phyloP scores from a whole-genome alignment of 1,284 basidiomycete species.

The Phlebopus sp. region DNA sequence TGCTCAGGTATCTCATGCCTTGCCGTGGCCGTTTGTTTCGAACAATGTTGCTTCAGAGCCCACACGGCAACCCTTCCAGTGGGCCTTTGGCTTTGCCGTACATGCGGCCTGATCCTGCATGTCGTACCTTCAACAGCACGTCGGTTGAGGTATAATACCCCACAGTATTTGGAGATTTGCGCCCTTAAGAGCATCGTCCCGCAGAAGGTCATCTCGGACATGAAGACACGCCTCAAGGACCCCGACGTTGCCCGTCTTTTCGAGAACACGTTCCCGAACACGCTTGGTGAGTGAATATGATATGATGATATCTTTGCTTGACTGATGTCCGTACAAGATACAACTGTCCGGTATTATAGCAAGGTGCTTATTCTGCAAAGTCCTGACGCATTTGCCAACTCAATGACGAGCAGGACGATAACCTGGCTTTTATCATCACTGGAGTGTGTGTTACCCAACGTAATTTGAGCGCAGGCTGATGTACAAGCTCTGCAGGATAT shows the following conservation, averaged over 20 bases:
- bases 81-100: slow-evolving; percentile 65
- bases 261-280: slow-evolving; percentile 77
- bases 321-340: slow-evolving; percentile 43
- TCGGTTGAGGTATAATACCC: slow-evolving; percentile 56
- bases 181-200: not conserved
- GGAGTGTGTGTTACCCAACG: slow-evolving; percentile 43
- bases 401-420: slow-evolving; percentile 42
- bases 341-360: slow-evolving; percentile 71
- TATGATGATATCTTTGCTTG: not conserved
- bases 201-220: slow-evolving; percentile 65
- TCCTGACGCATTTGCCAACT: slow-evolving; percentile 4
- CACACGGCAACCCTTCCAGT: slow-evolving; percentile 56
- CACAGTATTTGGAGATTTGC: slow-evolving; percentile 1
- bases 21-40: too few species aligned
- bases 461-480: slow-evolving; percentile 3
- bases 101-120: slow-evolving; percentile 65
- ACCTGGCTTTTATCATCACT: slow-evolving; percentile 74
- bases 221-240: slow-evolving; percentile 67
- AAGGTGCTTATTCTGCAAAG: slow-evolving; percentile 32
- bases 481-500: slow-evolving; percentile 51
- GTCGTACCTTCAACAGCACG: slow-evolving; percentile 70
- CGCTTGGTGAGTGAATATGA: slow-evolving; percentile 48
- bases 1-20: slow-evolving; percentile 55
- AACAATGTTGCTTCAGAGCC: slow-evolving; percentile 34
- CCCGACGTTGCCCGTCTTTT: slow-evolving; percentile 72